These are phyloP conservation scores for Oryza meridionalis DNA, from an alignment of 176 grass and related monocot genomes.

Conservation along the genomic window DNA sequence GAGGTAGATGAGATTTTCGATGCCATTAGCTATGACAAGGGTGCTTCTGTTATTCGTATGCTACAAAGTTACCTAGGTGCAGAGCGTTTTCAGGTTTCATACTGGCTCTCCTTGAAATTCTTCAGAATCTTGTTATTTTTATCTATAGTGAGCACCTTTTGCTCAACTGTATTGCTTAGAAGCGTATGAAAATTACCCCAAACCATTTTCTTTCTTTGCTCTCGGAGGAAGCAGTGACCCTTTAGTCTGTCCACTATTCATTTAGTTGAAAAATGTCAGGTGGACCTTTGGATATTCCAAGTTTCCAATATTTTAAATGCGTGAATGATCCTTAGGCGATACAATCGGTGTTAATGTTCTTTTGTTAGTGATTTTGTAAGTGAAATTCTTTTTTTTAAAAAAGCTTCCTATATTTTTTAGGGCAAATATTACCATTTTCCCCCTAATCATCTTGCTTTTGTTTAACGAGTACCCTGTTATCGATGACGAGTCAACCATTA, in stretches of 20 bases:
- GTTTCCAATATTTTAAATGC: slow-evolving; percentile 4
- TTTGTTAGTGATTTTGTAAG: slow-evolving; percentile 14
- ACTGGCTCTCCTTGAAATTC: slow-evolving; percentile 23
- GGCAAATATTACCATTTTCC: slow-evolving; percentile 4
- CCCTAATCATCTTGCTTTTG: not conserved
- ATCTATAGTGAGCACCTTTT: slow-evolving; percentile 12
- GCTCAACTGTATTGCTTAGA: slow-evolving; percentile 13
- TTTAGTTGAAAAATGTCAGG: slow-evolving; percentile 16
- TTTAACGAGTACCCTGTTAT: not conserved
- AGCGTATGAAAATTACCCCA: slow-evolving; percentile 11
- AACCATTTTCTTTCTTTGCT: slow-evolving; percentile 13
- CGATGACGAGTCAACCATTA: not conserved
- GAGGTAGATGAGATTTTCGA: slow-evolving; percentile 90
- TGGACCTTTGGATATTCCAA: not conserved
- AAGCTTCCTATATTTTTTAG: not conserved
- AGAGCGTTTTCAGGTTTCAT: slow-evolving; percentile 75
- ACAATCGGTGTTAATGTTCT: slow-evolving; percentile 6
- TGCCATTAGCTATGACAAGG: slow-evolving; percentile 88
- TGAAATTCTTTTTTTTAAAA: not conserved
- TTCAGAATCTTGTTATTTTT: slow-evolving; percentile 12
- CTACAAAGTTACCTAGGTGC: slow-evolving; percentile 91
- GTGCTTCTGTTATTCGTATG: slow-evolving; percentile 83
- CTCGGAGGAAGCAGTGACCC: slow-evolving; percentile 21
- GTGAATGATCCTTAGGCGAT: slow-evolving; percentile 15
- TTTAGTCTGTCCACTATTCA: slow-evolving; percentile 20